phyloP scores from a whole-genome alignment of 192 early-diverging fungal species.

The Coemansia sp. region DNA sequence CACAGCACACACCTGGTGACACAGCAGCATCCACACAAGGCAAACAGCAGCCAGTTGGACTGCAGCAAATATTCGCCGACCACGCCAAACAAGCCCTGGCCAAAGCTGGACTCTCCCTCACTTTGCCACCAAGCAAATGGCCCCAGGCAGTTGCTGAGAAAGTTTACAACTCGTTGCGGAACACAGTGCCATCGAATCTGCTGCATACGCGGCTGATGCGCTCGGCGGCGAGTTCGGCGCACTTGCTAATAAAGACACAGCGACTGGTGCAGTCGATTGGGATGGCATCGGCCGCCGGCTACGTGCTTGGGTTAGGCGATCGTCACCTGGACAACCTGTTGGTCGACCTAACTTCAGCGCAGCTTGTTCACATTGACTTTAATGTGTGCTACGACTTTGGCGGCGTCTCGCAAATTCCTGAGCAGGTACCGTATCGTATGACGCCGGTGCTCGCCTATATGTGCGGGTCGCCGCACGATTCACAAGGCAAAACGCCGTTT shows the following conservation, averaged over 20 bases:
- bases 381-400: conserved; percentile 78
- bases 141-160: conserved; percentile 2
- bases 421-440: conserved; percentile 74
- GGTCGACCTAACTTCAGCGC: conserved; percentile 49
- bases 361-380: conserved; percentile 71
- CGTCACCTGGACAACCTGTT: conserved; percentile 76
- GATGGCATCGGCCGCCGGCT: conserved; percentile 62
- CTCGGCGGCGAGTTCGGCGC: conserved; percentile 17
- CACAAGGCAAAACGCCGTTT: conserved; percentile 3
- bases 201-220: conserved; percentile 14
- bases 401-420: conserved; percentile 59
- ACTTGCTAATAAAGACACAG: conserved; percentile 7
- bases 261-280: conserved; percentile 33
- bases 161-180: conserved; percentile 21
- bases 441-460: conserved; percentile 53
- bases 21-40: background rate
- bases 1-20: background rate
- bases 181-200: conserved; percentile 7
- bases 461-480: conserved; percentile 15
- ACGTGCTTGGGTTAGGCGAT: conserved; percentile 66
- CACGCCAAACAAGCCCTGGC: conserved; percentile 11
- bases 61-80: conserved; percentile 18
- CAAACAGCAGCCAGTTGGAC: background rate
- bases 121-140: conserved; percentile 22
- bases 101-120: background rate